phyloP scores from a whole-genome alignment of 1,139 yeast genomes.

The Saccharomycopsis hybrid region DNA sequence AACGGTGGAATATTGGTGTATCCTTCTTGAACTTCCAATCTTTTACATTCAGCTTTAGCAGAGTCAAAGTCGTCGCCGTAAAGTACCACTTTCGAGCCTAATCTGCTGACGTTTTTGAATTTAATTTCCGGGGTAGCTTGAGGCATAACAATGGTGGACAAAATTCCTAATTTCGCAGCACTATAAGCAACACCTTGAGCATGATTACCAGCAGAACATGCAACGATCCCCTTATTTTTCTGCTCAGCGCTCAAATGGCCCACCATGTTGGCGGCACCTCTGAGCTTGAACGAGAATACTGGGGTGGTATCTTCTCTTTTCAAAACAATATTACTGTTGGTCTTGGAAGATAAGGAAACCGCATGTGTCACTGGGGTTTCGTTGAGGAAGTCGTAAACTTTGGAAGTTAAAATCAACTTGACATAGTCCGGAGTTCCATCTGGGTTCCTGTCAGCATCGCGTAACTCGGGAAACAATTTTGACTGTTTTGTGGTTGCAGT shows the following conservation, averaged over 20 bases:
- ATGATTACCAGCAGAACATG: constrained; percentile 98
- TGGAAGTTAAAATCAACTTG: constrained; percentile 78
- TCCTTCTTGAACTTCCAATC: constrained; percentile 62
- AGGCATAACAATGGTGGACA: constrained; percentile 98
- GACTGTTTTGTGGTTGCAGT: too few relatives aligned
- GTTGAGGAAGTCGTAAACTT: constrained; percentile 90
- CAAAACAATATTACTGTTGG: constrained; percentile 65
- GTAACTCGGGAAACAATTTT: constrained; percentile 1
- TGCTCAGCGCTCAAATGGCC: constrained; percentile 70
- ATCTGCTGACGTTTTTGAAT: constrained; percentile 79
- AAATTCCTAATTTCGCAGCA: constrained; percentile 75
- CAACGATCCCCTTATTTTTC: constrained; percentile 83
- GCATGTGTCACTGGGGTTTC: constrained; percentile 86
- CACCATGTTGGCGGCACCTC: constrained; percentile 98
- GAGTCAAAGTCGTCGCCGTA: constrained; percentile 92
- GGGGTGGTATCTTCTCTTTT: constrained; percentile 93
- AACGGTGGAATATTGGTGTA: constrained; percentile 92
- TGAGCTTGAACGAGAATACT: constrained; percentile 88
- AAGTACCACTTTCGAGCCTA: constrained; percentile 91
- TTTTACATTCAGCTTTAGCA: constrained; percentile 81
- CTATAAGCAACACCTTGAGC: constrained; percentile 98
- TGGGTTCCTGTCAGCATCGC: constrained; percentile 26
- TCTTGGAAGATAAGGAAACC: constrained; percentile 62
- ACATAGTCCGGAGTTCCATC: constrained; percentile 85
- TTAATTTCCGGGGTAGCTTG: constrained; percentile 94